Evolutionary conservation across 805 yeast genomes (phyloP).

Genomic region (Candida glaebosa): DNA sequence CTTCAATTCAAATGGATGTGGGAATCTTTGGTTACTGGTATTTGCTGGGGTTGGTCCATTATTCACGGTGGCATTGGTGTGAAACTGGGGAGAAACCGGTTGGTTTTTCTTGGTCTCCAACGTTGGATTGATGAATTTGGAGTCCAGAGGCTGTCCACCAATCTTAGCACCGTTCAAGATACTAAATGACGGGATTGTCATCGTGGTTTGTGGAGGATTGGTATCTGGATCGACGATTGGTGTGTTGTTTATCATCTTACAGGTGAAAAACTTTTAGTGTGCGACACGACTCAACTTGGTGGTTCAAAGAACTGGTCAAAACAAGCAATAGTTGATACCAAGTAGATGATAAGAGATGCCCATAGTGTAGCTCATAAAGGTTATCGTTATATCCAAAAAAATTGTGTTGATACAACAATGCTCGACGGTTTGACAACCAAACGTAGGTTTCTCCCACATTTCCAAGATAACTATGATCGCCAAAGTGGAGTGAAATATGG

Average conservation of each 20-base stretch:
- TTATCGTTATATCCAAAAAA: too few species aligned
- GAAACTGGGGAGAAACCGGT: constrained; percentile 24
- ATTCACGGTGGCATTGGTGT: constrained; percentile 19
- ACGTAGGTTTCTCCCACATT: too few species aligned
- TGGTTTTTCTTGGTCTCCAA: constrained; percentile 21
- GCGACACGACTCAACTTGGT: constrained; percentile 2
- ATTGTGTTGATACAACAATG: too few species aligned
- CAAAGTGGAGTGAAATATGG: too few species aligned
- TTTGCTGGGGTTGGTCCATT: constrained; percentile 3
- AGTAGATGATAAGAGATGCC: too few species aligned
- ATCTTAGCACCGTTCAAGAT: constrained; percentile 6
- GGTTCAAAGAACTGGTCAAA: too few species aligned
- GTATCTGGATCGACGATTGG: background rate
- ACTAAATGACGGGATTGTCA: constrained; percentile 2
- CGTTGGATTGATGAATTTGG: constrained; percentile 31
- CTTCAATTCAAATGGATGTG: constrained; percentile 9
- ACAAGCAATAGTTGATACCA: too few species aligned
- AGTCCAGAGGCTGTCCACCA: constrained; percentile 7
- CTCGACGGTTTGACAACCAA: too few species aligned
- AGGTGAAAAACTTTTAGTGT: constrained; percentile 3
- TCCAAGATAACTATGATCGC: too few species aligned
- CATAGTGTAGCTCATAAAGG: too few species aligned
- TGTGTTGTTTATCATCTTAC: constrained; percentile 2
- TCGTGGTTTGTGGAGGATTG: background rate
- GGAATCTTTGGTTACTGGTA: constrained; percentile 7